Evolutionary conservation across 345 rosid species (phyloP), one percentile per base, ranked within the genome.

Genomic region (Murraya paniculata): DNA sequence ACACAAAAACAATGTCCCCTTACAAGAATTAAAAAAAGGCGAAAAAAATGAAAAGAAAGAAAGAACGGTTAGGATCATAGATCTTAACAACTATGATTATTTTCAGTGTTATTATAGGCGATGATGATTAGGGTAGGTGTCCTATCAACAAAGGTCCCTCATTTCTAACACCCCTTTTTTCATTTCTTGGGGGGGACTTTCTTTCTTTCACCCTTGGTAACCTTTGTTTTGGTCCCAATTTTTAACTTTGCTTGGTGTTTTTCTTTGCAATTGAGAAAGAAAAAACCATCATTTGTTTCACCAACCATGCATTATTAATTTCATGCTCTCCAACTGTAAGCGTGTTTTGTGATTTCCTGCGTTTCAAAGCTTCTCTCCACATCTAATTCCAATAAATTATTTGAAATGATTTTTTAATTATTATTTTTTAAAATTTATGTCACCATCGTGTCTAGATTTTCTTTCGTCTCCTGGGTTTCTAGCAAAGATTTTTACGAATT

Each of bases 121-220:
- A 2, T 21, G 72, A 85, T 81, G 81, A 85, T 81, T 83, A 78
- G 87, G 88, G 88, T 83, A 70, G 90, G 87, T 86, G 82, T 28
- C 88, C 80, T 79, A 66, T 72, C 24, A 41, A 66, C 77, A 48
- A 27, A 58, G 79, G 76, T 58, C 27, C 65, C 68, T 22, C 81
- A 76, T 66, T 76, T 71, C 68, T 31, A 21, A 64, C 78, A 72
- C 45, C 70, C 76, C 35, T 38, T 53, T 55, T 10, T 56, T 66
- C 62, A 9, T 24, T 16, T 41, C 50, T 41, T 10, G 50, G 50
- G n/a, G 39, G 39, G 75, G 35, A 18, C 68, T 58, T 4, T 22
- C 30, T 55, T 27, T 39, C 64, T 41, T 74, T 74, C 38, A 19
- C 65, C 65, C 35, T 38, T 18, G 64, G 74, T 36, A 27, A 64